Evolutionary conservation across 2,329 filamentous ascomycete genomes (phyloP).

Genomic region (Cyphellophora attinorum): DNA sequence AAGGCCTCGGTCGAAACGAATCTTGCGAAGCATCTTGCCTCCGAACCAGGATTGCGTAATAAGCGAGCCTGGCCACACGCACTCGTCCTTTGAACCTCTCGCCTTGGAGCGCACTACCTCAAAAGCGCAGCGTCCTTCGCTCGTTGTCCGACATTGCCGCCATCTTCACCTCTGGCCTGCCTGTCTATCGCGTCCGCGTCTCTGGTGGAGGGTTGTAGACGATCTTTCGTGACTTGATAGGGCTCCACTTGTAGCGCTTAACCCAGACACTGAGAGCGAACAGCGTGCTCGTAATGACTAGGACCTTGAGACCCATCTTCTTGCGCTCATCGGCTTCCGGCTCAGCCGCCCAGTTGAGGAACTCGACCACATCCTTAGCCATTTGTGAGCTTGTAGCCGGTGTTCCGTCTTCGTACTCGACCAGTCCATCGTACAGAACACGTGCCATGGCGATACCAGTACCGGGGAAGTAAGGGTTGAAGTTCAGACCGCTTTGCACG

Average conservation of each 20-base stretch:
- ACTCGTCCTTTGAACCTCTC: too few relatives aligned
- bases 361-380: constrained; percentile 98
- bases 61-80: too few relatives aligned
- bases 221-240: constrained; percentile 91
- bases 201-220: constrained; percentile 50
- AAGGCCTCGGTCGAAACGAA: too few relatives aligned
- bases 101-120: too few relatives aligned
- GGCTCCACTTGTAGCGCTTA: constrained; percentile 99
- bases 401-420: constrained; percentile 96
- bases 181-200: too few relatives aligned
- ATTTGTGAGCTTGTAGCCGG: constrained; percentile 94
- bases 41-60: too few relatives aligned
- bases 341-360: constrained; percentile 98
- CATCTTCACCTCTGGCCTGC: too few relatives aligned
- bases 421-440: constrained; percentile 93
- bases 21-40: too few relatives aligned
- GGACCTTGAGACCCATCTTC: constrained; percentile 98
- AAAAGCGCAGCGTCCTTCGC: too few relatives aligned
- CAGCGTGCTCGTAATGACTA: constrained; percentile 68
- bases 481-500: constrained; percentile 87
- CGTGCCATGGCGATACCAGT: constrained; percentile 95
- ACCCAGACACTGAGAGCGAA: constrained; percentile 90
- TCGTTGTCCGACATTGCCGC: too few relatives aligned
- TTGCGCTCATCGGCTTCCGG: constrained; percentile 99
- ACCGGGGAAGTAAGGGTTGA: constrained; percentile 99